phyloP scores from a whole-genome alignment of 805 yeast species.

The Ogataea salicorniae region DNA sequence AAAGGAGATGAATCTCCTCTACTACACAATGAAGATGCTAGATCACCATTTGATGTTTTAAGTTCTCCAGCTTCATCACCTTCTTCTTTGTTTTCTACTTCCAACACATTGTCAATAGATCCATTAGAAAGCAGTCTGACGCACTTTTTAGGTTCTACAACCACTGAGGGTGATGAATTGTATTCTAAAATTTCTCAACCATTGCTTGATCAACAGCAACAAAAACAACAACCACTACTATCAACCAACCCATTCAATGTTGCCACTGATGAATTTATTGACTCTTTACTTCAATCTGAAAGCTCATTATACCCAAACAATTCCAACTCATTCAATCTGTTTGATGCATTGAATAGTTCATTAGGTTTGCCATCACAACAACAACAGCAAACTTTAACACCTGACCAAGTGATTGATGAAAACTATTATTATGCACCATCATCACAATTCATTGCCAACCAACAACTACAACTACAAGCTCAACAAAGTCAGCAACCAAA shows the following conservation, averaged over 20 bases:
- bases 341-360: constrained; percentile 13
- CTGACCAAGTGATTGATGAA: constrained; percentile 1
- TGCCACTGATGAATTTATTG: no score
- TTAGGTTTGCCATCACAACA: constrained; percentile 1
- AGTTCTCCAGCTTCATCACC: not conserved
- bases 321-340: constrained; percentile 7
- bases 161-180: not conserved
- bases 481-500: constrained; percentile 8
- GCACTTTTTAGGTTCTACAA: not conserved
- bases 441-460: constrained; percentile 12
- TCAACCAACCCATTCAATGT: no score
- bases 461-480: constrained; percentile 11
- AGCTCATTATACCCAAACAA: no score
- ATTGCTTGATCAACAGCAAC: not conserved
- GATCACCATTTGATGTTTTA: not conserved
- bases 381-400: not conserved
- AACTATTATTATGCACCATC: constrained; percentile 15
- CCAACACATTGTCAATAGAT: not conserved
- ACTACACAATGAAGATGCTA: not conserved
- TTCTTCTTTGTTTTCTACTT: not conserved
- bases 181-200: no score
- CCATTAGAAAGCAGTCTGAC: not conserved
- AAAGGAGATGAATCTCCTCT: no score
- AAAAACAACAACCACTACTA: not conserved
- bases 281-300: no score